A percentile compares a stretch with the other conserved stretches of the same genome.
phyloP scores from a whole-genome alignment of 108 stramenopile genomes.

The Cyclotella distinguenda region DNA sequence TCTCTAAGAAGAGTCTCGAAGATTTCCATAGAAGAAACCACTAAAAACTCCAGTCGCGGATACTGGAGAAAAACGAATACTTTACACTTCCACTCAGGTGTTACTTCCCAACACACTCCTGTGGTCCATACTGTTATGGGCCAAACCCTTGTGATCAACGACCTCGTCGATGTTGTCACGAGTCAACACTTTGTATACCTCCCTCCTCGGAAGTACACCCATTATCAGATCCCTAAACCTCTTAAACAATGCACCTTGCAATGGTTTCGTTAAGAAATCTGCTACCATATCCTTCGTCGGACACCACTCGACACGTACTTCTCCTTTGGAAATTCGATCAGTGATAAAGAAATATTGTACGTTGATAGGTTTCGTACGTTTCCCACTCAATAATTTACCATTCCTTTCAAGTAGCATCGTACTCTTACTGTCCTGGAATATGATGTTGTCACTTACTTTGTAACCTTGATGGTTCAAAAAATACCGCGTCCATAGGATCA shows the following conservation, averaged over 20 bases:
- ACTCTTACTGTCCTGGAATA: constrained; percentile 58
- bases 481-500: constrained; percentile 37
- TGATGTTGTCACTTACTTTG: constrained; percentile 17
- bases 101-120: too few relatives aligned
- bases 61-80: too few relatives aligned
- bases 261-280: constrained; percentile 37
- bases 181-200: background rate
- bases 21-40: too few relatives aligned
- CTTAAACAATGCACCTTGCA: constrained; percentile 20
- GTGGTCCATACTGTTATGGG: too few relatives aligned
- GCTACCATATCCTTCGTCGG: background rate
- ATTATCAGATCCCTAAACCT: constrained; percentile 37
- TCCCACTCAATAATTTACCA: constrained; percentile 27
- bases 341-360: background rate
- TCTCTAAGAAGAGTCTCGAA: too few relatives aligned
- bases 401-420: constrained; percentile 52
- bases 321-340: background rate
- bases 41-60: too few relatives aligned
- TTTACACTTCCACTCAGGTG: too few relatives aligned
- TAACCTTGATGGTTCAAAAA: constrained; percentile 53
- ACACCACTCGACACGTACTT: background rate
- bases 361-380: constrained; percentile 40
- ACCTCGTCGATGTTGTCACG: background rate
- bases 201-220: constrained; percentile 2
- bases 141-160: background rate